Base-by-base conservation (phyloP, 805 yeast species). In the Lachancea lanzarotensis region DNA sequence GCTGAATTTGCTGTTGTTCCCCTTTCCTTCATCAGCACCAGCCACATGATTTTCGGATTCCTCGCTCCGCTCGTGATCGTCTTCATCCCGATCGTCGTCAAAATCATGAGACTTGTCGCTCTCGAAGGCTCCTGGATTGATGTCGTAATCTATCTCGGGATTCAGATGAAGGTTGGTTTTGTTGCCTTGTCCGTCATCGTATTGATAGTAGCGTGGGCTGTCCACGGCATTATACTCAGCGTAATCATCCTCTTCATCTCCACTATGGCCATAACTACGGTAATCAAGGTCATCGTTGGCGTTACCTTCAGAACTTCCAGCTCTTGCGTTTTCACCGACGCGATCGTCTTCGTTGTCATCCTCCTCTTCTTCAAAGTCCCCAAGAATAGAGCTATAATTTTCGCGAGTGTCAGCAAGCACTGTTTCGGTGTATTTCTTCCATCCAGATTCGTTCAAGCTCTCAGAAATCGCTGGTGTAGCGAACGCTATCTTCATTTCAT, bases 311-410 rank as follows among this genome's bases (percentile, higher is more conserved):
- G 52, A n/a, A 46, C 50, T 9, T 47, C 50, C 22, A 48, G 12
- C 50, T n/a, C 48, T 49, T 19, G 45, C 52, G 16, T 46, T 48
- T 13, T 45, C 53, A 26, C 47, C 63, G 36, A 61, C 66, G 26
- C 54, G 58, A 12, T 60, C 63, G 16, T 59, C 63, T 20, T 61
- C 68, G 20, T 45, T 45, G 10, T 41, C 63, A 32, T 53, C 58
- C n/a, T 75, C 81, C 25, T 71, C 79, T 18, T 71, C 77, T 3
- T 52, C 57, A 17, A 49, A 49, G n/a, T 91, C 95, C 17, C 98
- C 98, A 35, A 93, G 72, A 27, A 91, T 84, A 10, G 96, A 89
- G 64, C 91, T 93, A 66, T 93, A 93, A 67, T 89, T 90, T 61
- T 89, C 95, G 52, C 98, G 75, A 2, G 95, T 88, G 56, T 87